A percentile compares a stretch with the other conserved stretches of the same genome.
These are phyloP conservation scores for Botrytis pseudocinerea DNA, from an alignment of 2,329 filamentous ascomycete genomes.

Conservation along the genomic window DNA sequence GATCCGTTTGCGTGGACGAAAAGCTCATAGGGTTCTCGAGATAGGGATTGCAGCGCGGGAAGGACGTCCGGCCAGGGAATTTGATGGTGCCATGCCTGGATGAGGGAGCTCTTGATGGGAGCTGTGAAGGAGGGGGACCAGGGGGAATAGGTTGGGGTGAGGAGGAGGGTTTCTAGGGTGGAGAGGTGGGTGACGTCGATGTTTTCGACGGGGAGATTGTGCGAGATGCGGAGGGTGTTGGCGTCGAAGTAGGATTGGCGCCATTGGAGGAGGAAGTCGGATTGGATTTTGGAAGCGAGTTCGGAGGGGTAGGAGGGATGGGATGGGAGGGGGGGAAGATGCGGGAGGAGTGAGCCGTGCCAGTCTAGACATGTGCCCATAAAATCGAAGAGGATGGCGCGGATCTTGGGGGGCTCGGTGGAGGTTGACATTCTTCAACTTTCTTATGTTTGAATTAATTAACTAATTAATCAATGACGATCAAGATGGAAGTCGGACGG, in stretches of 20 bases:
- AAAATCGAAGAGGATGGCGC: background rate
- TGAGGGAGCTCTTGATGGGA: background rate
- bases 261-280: background rate
- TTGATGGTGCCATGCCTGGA: background rate
- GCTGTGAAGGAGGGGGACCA: background rate
- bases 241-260: background rate
- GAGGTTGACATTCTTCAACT: no score
- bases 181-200: background rate
- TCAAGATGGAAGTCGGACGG: background rate
- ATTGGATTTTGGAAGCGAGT: background rate
- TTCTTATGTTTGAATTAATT: background rate
- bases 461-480: background rate
- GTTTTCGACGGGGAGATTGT: background rate
- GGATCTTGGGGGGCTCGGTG: background rate
- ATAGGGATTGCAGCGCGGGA: background rate
- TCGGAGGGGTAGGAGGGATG: no score
- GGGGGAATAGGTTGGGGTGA: background rate
- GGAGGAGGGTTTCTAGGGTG: background rate
- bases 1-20: background rate
- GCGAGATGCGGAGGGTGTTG: background rate
- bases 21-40: background rate
- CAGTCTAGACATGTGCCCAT: background rate
- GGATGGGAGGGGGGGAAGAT: background rate
- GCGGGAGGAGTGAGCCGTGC: no score
- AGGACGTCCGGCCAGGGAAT: background rate